Percentiles rank a stretch among this genome's conserved stretches.
Evolutionary conservation across 768 basidiomycete species (phyloP).

Genomic region (Tulasnella sp.): DNA sequence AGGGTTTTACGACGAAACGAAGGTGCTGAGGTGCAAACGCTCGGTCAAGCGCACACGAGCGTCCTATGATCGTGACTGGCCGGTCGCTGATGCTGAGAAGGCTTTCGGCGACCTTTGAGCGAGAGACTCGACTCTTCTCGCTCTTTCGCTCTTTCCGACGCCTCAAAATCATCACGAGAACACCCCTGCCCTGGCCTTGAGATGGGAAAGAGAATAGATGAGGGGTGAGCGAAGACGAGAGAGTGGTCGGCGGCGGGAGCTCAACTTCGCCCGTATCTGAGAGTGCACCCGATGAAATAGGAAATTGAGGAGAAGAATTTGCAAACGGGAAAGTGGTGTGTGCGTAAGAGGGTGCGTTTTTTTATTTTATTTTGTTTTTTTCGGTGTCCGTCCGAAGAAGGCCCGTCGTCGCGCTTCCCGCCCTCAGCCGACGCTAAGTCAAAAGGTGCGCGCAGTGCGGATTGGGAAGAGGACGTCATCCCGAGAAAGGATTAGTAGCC

Average conservation of each 20-base stretch:
- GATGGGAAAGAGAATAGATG: background rate
- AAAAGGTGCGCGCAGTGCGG: no score
- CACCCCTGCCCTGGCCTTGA: background rate
- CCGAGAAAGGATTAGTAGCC: no score
- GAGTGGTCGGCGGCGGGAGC: conserved; percentile 3
- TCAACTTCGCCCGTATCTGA: background rate
- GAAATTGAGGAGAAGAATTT: background rate
- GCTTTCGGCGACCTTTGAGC: conserved; percentile 1
- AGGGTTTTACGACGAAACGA: background rate
- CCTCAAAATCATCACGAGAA: conserved; percentile 1
- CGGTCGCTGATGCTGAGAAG: background rate
- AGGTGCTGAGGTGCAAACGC: conserved; percentile 9
- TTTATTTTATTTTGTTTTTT: background rate
- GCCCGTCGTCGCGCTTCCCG: background rate
- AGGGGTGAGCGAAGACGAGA: background rate
- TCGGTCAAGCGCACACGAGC: background rate
- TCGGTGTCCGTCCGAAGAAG: background rate
- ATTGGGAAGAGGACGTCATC: no score
- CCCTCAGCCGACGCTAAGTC: no score
- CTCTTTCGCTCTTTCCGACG: background rate
- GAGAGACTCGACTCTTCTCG: background rate
- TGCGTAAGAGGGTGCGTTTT: conserved; percentile 1
- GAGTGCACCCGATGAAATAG: background rate
- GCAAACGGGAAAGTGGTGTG: background rate
- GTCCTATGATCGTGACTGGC: background rate